phyloP scores from a whole-genome alignment of 352 stramenopile genomes.

The Phytophthora fragariaefolia region DNA sequence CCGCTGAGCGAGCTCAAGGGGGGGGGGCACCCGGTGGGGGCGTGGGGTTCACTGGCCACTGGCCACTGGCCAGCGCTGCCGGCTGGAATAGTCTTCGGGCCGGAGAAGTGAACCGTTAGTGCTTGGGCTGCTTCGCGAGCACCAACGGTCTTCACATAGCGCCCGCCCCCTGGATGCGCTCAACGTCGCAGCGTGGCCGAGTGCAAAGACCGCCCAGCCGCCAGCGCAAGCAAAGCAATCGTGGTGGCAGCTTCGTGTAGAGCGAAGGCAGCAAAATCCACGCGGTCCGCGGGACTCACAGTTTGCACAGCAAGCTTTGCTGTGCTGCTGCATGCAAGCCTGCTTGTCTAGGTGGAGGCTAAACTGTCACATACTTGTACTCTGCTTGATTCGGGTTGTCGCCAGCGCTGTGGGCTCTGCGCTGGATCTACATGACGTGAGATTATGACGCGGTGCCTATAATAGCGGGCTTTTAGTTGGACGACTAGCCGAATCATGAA shows the following conservation, averaged over 20 bases:
- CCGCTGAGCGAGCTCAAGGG: too few species aligned
- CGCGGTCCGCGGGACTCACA: background rate
- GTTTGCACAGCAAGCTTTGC: background rate
- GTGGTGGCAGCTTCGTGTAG: too few species aligned
- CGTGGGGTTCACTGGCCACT: conserved; percentile 9
- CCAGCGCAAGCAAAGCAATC: conserved; percentile 8
- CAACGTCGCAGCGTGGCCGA: conserved; percentile 10
- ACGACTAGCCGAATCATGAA: conserved; percentile 9
- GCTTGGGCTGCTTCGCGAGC: background rate
- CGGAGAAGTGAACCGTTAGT: conserved; percentile 14
- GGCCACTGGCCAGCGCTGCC: conserved; percentile 16
- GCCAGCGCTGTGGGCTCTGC: background rate
- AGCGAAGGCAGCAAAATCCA: conserved; percentile 4
- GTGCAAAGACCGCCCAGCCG: conserved; percentile 4
- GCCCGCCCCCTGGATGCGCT: conserved; percentile 6
- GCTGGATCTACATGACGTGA: too few species aligned
- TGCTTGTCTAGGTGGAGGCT: background rate
- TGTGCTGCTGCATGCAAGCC: background rate
- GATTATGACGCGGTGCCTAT: background rate
- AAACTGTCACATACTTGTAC: too few species aligned
- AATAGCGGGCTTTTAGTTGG: too few species aligned
- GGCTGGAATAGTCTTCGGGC: conserved; percentile 15
- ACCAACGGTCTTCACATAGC: conserved; percentile 6
- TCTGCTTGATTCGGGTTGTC: too few species aligned
- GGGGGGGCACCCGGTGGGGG: too few species aligned